Conservation (phyloP, 768 basidiomycete species). For the Trametes gibbosa region DNA sequence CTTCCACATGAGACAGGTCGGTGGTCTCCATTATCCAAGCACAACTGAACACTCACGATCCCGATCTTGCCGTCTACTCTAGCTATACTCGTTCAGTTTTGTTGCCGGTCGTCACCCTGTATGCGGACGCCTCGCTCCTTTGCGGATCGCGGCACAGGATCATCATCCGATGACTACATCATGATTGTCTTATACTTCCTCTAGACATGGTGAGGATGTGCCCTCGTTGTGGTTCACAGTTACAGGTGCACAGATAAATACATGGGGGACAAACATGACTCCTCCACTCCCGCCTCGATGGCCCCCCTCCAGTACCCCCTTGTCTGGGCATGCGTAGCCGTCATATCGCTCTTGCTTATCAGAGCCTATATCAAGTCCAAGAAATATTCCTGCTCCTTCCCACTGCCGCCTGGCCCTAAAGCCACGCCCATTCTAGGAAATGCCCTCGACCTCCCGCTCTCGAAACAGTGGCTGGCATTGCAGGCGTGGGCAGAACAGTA, state of each 20-base stretch:
- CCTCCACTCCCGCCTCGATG: not conserved
- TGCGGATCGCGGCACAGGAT: not conserved
- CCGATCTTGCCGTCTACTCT: not conserved
- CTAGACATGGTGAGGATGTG: not conserved
- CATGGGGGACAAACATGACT: not conserved
- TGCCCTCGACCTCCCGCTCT: not conserved
- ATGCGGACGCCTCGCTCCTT: not conserved
- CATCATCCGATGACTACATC: not conserved
- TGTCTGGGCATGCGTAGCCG: not conserved
- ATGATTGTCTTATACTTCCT: not conserved
- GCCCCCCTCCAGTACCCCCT: not conserved
- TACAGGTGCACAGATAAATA: not conserved
- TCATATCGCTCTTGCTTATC: not conserved
- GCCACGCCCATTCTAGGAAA: slow-evolving; percentile 1
- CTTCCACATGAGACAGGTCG: not conserved
- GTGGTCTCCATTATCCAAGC: not conserved
- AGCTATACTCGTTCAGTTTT: not conserved
- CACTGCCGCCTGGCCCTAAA: slow-evolving; percentile 10
- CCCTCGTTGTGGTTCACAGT: not conserved
- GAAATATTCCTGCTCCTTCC: not conserved
- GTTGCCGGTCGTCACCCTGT: not conserved
- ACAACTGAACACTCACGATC: not conserved
- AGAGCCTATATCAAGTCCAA: not conserved
- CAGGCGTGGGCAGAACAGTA: not conserved
- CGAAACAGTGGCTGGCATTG: slow-evolving; percentile 6